Base-by-base conservation (phyloP, 768 basidiomycete species). In the Thelephora ganbajun region DNA sequence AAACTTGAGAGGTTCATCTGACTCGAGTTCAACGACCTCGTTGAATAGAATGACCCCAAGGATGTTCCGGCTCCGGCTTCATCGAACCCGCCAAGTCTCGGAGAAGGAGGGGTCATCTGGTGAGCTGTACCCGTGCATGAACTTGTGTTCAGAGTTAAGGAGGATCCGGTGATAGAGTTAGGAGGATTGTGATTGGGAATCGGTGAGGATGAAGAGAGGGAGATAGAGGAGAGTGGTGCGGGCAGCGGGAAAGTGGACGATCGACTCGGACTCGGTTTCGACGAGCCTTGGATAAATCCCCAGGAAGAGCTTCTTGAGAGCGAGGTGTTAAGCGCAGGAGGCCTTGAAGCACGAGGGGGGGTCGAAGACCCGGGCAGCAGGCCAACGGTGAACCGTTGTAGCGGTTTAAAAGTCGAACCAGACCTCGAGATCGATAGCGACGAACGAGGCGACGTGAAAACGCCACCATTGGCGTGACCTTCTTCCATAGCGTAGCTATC, bases 11-110 rank as follows among this genome's bases (percentile, higher is more conserved):
- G 57, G 57, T 73, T 84, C 59, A 78, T 71, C 60, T 78, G 74
- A 3, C 82, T 84, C 6, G 70, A 68, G 52, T 83, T 85, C 53
- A 79, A 68, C 53, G 83, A 85, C 13, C 83, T 74, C 22, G 74
- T 70, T 46, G 74, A 65, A 44, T 74, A 59, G 19, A 66, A 66
- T 49, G 68, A 30, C 4, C 26, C 26, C 4, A 30, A 30, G 26
- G 26, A 61, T 11, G 61, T 49, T 42, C 62, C 66, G 56, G 59
- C 56, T 43, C 64, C 58, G n/a, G 58, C 55, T 30, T 56, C 53
- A 11, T 57, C 48, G 50, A 48, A 56, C 34, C 52, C 58, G 45
- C 53, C 56, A n/a, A 56, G 53, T 19, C 57, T 58, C 6, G 59
- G 61, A 9, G 59, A 59, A 33, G 57, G 56, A 16, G 58, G 58